Evolutionary conservation across 495 filamentous ascomycete genomes (phyloP).

Genomic region (Bathelium albidoporum): DNA sequence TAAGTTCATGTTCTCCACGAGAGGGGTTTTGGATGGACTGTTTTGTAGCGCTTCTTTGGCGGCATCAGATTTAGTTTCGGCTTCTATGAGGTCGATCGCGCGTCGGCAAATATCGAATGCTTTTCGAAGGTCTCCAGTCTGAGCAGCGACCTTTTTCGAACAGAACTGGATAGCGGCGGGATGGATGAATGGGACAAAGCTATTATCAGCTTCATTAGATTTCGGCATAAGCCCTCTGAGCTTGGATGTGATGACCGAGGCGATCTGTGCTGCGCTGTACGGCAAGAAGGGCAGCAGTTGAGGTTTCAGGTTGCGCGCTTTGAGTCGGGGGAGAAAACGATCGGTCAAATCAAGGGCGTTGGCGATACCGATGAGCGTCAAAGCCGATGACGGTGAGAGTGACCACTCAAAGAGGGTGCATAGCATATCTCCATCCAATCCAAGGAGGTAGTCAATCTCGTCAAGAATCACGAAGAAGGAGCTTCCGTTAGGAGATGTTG

Average conservation of each 20-base stretch:
- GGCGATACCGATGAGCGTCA: conserved; percentile 84
- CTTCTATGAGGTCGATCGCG: conserved; percentile 80
- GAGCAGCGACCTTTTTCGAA: conserved; percentile 83
- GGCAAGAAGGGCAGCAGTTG: conserved; percentile 85
- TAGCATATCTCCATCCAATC: conserved; percentile 71
- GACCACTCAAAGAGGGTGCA: conserved; percentile 94
- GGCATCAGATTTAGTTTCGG: conserved; percentile 61
- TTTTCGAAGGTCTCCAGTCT: conserved; percentile 88
- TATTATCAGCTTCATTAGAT: conserved; percentile 22
- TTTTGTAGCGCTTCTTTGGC: conserved; percentile 43
- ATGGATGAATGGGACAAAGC: conserved; percentile 78
- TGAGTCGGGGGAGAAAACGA: conserved; percentile 86
- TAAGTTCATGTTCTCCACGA: conserved; percentile 60
- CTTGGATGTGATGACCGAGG: conserved; percentile 70
- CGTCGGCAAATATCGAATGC: conserved; percentile 90
- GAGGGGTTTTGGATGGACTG: conserved; percentile 46
- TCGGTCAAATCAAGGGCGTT: conserved; percentile 95
- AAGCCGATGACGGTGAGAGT: conserved; percentile 60
- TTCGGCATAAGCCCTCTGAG: conserved; percentile 59
- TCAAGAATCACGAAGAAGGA: conserved; percentile 64
- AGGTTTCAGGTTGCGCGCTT: conserved; percentile 82
- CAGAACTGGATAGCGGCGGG: conserved; percentile 88
- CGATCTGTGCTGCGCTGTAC: conserved; percentile 84
- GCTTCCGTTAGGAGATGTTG: not conserved
- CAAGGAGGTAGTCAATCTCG: conserved; percentile 89